phyloP scores from a whole-genome alignment of 2,329 filamentous ascomycete genomes.

The Trichoderma semiorbis region DNA sequence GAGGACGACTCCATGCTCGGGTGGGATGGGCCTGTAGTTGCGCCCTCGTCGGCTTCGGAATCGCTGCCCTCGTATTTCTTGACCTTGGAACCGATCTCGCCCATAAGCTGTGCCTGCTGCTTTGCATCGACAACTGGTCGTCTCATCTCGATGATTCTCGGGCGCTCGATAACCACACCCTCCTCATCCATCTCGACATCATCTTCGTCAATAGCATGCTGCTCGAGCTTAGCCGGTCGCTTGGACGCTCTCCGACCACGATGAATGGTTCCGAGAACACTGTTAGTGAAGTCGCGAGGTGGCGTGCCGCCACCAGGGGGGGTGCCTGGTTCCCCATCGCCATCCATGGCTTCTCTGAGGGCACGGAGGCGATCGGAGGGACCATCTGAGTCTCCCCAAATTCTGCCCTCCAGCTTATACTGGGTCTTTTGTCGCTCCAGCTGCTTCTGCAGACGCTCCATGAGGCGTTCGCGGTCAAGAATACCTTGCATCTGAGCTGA shows the following conservation, averaged over 20 bases:
- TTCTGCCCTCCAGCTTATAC: constrained; percentile 90
- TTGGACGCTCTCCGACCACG: constrained; percentile 56
- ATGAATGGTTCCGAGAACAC: constrained; percentile 69
- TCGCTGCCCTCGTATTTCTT: constrained; percentile 71
- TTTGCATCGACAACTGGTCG: constrained; percentile 64
- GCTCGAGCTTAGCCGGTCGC: constrained; percentile 49
- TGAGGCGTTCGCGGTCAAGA: constrained; percentile 83
- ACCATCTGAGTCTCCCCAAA: constrained; percentile 77
- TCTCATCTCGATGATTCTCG: constrained; percentile 73
- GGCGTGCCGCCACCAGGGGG: constrained; percentile 50
- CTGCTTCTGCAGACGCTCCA: constrained; percentile 92
- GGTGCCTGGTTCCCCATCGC: constrained; percentile 41
- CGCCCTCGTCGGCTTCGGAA: constrained; percentile 62
- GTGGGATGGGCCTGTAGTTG: constrained; percentile 72
- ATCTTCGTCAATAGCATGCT: constrained; percentile 44
- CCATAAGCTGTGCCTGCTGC: constrained; percentile 63
- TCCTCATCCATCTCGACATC: constrained; percentile 52
- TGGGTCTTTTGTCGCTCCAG: constrained; percentile 96
- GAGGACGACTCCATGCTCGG: constrained; percentile 69
- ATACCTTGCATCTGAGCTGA: constrained; percentile 84
- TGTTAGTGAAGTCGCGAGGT: constrained; percentile 64
- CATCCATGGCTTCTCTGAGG: constrained; percentile 91
- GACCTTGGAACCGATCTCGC: constrained; percentile 72
- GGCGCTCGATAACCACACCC: constrained; percentile 70
- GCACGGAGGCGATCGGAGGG: constrained; percentile 91